A percentile compares a stretch with the other conserved stretches of the same genome.
Evolutionary conservation across 2,329 filamentous ascomycete genomes (phyloP).

Genomic region (Fusarium longipes): DNA sequence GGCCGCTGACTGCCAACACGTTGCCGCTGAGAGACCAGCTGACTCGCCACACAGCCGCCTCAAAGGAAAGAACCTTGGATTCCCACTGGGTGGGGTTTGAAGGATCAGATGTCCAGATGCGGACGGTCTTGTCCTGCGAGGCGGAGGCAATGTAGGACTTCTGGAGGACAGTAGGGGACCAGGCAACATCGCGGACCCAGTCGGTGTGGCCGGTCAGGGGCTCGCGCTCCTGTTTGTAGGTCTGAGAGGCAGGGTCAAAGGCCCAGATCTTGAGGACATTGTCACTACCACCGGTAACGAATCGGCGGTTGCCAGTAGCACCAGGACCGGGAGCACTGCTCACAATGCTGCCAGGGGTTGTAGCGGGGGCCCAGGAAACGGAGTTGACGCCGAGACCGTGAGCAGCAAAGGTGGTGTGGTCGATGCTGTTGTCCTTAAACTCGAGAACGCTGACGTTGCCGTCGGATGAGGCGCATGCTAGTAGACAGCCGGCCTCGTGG

Average conservation of each 20-base stretch:
- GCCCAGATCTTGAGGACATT: slow-evolving; percentile 95
- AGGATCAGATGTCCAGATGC: slow-evolving; percentile 89
- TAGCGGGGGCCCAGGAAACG: slow-evolving; percentile 92
- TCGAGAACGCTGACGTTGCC: slow-evolving; percentile 94
- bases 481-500: slow-evolving; percentile 92
- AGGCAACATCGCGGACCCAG: slow-evolving; percentile 98
- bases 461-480: slow-evolving; percentile 94
- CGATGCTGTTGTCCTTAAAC: slow-evolving; percentile 96
- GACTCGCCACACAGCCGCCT: slow-evolving; percentile 91
- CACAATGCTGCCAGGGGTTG: slow-evolving; percentile 84
- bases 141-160: slow-evolving; percentile 98
- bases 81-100: slow-evolving; percentile 78
- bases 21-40: slow-evolving; percentile 99
- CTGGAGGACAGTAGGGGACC: slow-evolving; percentile 93
- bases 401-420: slow-evolving; percentile 88
- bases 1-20: slow-evolving; percentile 90
- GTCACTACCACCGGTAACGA: slow-evolving; percentile 95
- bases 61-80: slow-evolving; percentile 86
- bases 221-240: slow-evolving; percentile 71
- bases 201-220: slow-evolving; percentile 85
- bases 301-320: slow-evolving; percentile 76
- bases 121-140: slow-evolving; percentile 95
- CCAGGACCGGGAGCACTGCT: slow-evolving; percentile 73
- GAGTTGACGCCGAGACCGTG: slow-evolving; percentile 96
- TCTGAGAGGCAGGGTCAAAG: slow-evolving; percentile 72